Conservation (phyloP, 2,329 filamentous ascomycete genomes). For the Cladosporium velox region DNA sequence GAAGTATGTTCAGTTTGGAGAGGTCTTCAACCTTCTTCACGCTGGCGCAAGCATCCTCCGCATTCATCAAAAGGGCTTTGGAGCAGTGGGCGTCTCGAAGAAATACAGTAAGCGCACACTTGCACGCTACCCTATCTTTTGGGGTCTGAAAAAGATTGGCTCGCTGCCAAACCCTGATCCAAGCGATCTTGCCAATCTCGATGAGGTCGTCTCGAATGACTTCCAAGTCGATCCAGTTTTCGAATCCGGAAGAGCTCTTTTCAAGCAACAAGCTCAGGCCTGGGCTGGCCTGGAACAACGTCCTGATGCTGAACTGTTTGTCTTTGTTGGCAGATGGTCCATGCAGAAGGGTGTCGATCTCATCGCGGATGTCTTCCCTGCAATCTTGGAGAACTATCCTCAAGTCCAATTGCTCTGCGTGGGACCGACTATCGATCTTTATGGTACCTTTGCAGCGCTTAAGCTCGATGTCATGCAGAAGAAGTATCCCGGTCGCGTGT, state of each 20-base stretch:
- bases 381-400: conserved; percentile 60
- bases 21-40: conserved; percentile 68
- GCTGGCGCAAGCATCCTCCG: conserved; percentile 66
- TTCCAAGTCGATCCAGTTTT: conserved; percentile 56
- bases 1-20: conserved; percentile 67
- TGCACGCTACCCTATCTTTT: conserved; percentile 69
- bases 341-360: conserved; percentile 69
- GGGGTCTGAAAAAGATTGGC: conserved; percentile 64
- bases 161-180: conserved; percentile 67
- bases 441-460: conserved; percentile 67
- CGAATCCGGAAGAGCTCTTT: conserved; percentile 55
- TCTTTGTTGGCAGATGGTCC: conserved; percentile 69
- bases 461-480: conserved; percentile 67
- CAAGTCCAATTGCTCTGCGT: conserved; percentile 64
- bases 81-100: conserved; percentile 67
- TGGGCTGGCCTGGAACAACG: conserved; percentile 66
- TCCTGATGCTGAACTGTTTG: conserved; percentile 64
- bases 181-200: conserved; percentile 63
- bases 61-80: conserved; percentile 68
- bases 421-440: conserved; percentile 68
- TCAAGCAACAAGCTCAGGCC: conserved; percentile 64
- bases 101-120: conserved; percentile 70
- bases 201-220: conserved; percentile 53
- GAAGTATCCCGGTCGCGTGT: conserved; percentile 65
- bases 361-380: conserved; percentile 69